Evolutionary conservation across 495 filamentous ascomycete species (phyloP).

Genomic region (Pseudomonodictys pantanalensis): DNA sequence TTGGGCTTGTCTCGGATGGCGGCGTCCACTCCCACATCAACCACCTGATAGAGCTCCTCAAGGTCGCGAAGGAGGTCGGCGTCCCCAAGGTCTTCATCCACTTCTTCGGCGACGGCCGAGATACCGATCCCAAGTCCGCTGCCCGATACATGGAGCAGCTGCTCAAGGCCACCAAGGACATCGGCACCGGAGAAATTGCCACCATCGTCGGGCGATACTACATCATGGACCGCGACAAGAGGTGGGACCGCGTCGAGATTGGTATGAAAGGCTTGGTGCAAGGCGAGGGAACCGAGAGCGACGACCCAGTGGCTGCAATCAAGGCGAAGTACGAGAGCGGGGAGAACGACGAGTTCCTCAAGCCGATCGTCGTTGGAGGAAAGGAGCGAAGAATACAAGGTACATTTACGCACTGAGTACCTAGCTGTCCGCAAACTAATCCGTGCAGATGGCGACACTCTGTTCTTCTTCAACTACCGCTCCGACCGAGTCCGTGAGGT

Average conservation of each 20-base stretch:
- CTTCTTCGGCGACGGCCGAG: constrained; percentile 97
- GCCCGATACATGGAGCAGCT: constrained; percentile 82
- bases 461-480: constrained; percentile 99
- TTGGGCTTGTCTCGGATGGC: constrained; percentile 87
- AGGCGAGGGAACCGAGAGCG: constrained; percentile 81
- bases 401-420: constrained; percentile 39
- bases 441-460: constrained; percentile 73
- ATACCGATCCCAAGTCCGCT: constrained; percentile 93
- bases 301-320: constrained; percentile 81
- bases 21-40: constrained; percentile 96
- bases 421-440: constrained; percentile 17
- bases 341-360: constrained; percentile 96
- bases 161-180: constrained; percentile 71
- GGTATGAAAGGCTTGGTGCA: constrained; percentile 80
- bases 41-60: constrained; percentile 81
- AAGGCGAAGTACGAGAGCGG: constrained; percentile 80
- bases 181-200: constrained; percentile 83
- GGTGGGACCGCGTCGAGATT: constrained; percentile 91
- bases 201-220: constrained; percentile 96
- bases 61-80: constrained; percentile 81
- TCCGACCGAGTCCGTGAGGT: constrained; percentile 97
- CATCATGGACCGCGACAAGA: constrained; percentile 99
- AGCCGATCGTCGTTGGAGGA: constrained; percentile 92
- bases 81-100: constrained; percentile 94
- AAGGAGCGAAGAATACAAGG: constrained; percentile 79